phyloP scores from a whole-genome alignment of 768 basidiomycete genomes.

The Stropharia rugosoannulata region DNA sequence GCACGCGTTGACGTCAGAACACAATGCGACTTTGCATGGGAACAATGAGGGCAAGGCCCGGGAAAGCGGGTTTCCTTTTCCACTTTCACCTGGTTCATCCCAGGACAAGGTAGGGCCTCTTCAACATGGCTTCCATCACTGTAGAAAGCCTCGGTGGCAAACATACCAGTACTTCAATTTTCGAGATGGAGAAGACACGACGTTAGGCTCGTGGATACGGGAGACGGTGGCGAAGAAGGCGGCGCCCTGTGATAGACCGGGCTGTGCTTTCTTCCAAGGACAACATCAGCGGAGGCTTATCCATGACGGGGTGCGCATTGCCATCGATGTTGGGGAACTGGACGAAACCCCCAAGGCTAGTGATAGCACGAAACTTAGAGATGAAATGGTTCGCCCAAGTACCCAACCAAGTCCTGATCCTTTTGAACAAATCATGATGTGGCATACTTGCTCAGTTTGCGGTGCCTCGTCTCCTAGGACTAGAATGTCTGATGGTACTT shows the following conservation, averaged over 20 bases:
- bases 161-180: constrained; percentile 50
- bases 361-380: constrained; percentile 7
- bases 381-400: neutral
- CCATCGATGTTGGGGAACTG: constrained; percentile 20
- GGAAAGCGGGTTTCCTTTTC: constrained; percentile 5
- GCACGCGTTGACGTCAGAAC: neutral
- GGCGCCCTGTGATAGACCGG: constrained; percentile 34
- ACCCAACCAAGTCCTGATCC: neutral
- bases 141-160: constrained; percentile 47
- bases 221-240: constrained; percentile 29
- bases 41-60: constrained; percentile 2
- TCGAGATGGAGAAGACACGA: constrained; percentile 26
- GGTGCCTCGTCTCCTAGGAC: constrained; percentile 28
- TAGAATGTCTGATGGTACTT: constrained; percentile 47
- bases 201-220: constrained; percentile 43
- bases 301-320: constrained; percentile 34
- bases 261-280: constrained; percentile 31
- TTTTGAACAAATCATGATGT: constrained; percentile 34
- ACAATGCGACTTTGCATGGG: constrained; percentile 1
- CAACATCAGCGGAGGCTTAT: constrained; percentile 47
- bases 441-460: constrained; percentile 43
- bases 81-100: constrained; percentile 3
- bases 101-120: constrained; percentile 15
- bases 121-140: constrained; percentile 26
- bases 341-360: constrained; percentile 6